A percentile compares a stretch with the other conserved stretches of the same genome.
Conservation (phyloP, 352 stramenopile species). For the Peronospora destructor region DNA sequence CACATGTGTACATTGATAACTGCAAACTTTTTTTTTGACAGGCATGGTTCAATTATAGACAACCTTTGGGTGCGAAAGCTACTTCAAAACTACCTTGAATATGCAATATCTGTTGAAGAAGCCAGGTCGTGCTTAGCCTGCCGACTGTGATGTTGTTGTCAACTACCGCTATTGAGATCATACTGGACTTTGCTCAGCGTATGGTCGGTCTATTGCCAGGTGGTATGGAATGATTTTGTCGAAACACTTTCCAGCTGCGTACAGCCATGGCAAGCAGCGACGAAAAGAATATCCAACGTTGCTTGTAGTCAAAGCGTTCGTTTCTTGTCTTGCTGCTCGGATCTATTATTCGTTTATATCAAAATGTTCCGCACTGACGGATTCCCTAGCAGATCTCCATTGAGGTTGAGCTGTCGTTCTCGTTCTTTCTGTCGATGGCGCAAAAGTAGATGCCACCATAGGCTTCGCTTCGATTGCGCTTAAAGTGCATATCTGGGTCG, state of each 20-base stretch:
- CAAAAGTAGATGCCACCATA: constrained; percentile 75
- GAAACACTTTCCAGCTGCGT: background rate
- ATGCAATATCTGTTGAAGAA: too few species aligned
- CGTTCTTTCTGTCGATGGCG: constrained; percentile 31
- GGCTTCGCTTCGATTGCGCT: constrained; percentile 71
- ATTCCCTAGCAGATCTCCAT: constrained; percentile 50
- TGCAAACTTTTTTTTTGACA: too few species aligned
- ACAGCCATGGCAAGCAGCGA: background rate
- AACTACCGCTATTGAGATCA: background rate
- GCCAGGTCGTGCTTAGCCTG: too few species aligned
- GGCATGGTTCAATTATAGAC: too few species aligned
- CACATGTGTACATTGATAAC: too few species aligned
- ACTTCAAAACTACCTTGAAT: too few species aligned
- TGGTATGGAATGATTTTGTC: constrained; percentile 29
- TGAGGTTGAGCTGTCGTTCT: constrained; percentile 19
- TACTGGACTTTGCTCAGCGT: background rate
- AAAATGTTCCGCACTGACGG: too few species aligned
- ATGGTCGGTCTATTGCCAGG: constrained; percentile 10
- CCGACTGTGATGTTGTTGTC: too few species aligned
- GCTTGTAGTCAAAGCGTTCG: background rate
- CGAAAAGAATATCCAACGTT: background rate
- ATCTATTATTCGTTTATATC: constrained; percentile 8
- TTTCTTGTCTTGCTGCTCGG: background rate
- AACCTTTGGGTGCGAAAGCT: too few species aligned
- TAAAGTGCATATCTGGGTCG: constrained; percentile 69